Percentiles rank a stretch among this genome's conserved stretches.
Evolutionary conservation across 2,329 filamentous ascomycete species (phyloP).

Genomic region (Aspergillus sp.): DNA sequence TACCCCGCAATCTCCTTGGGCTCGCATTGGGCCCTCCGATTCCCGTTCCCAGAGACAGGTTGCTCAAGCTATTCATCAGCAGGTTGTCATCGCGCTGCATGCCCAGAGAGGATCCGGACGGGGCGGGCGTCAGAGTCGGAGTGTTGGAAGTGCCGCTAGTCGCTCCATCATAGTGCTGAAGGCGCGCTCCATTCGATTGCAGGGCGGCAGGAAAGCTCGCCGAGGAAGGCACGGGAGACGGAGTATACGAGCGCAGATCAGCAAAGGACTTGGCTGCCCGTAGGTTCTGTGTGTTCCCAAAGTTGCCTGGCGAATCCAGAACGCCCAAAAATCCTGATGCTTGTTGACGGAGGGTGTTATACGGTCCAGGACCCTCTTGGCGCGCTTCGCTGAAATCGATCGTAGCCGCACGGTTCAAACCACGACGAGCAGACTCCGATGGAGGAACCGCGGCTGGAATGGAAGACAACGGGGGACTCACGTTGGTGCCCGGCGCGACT

Average conservation of each 20-base stretch:
- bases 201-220: constrained; percentile 77
- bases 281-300: constrained; percentile 72
- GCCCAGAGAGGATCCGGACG: constrained; percentile 46
- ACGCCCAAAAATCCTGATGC: constrained; percentile 81
- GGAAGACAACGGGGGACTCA: constrained; percentile 62
- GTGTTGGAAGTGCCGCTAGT: constrained; percentile 61
- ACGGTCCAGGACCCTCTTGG: constrained; percentile 68
- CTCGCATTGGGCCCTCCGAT: constrained; percentile 48
- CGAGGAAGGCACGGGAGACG: constrained; percentile 85
- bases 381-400: constrained; percentile 89
- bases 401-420: constrained; percentile 89
- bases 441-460: constrained; percentile 64
- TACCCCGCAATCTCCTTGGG: constrained; percentile 58
- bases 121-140: constrained; percentile 63
- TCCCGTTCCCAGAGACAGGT: constrained; percentile 56
- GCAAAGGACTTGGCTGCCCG: constrained; percentile 95
- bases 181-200: constrained; percentile 60
- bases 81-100: constrained; percentile 56
- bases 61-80: constrained; percentile 62
- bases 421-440: constrained; percentile 74
- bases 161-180: constrained; percentile 56
- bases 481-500: constrained; percentile 49
- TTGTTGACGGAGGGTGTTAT: constrained; percentile 69
- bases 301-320: constrained; percentile 69
- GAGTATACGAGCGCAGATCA: constrained; percentile 90